Base-by-base conservation (phyloP, 139 green algal genomes). In the Chlorella sp. region DNA sequence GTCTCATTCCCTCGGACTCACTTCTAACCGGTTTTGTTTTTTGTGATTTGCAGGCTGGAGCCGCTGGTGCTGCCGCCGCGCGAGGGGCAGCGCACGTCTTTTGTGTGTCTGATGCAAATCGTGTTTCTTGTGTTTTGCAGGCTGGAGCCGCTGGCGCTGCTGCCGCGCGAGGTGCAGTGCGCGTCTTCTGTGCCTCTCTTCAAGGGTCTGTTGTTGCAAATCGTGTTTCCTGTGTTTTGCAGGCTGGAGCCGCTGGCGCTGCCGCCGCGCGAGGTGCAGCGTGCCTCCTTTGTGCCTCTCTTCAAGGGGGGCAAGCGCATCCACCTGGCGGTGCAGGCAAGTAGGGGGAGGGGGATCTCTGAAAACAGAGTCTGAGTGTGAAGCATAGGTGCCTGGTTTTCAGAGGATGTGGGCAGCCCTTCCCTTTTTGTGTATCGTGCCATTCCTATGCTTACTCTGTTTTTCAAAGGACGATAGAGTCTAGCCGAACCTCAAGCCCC, bases 161-260 rank as follows among this genome's bases (percentile, higher is more conserved):
- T 9, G 48, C 48, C 48, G 9, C 48, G 48, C 9, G 48, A 57
- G 48, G 48, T 57, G 48, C 48, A 57, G 48, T 9, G 48, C 7
- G 48, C 48, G n/a, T n/a, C n/a, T n/a, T n/a, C n/a, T n/a, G n/a
- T n/a, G n/a, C n/a, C n/a, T n/a, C n/a, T 86, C 16, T 77, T 78
- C 69, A 90, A 85, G 26, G 93, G 95, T n/a, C n/a, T 57, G 48
- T 5, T 57, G 48, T 57, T 57, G 48, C 32, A 19, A n/a, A n/a
- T n/a, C n/a, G n/a, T n/a, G n/a, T n/a, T 28, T 4, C 40, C 1
- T 3, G 12, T 53, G 32, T 26, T 7, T 16, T 89, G 88, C 92
- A 96, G 95, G 89, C 85, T 97, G 75, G 95, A 97, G 91, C 95
- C 95, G 4, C 87, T 97, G 83, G 87, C 93, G 19, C 81, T 78